phyloP scores from a whole-genome alignment of 2,329 filamentous ascomycete genomes.

The Pseudogymnoascus sp. region DNA sequence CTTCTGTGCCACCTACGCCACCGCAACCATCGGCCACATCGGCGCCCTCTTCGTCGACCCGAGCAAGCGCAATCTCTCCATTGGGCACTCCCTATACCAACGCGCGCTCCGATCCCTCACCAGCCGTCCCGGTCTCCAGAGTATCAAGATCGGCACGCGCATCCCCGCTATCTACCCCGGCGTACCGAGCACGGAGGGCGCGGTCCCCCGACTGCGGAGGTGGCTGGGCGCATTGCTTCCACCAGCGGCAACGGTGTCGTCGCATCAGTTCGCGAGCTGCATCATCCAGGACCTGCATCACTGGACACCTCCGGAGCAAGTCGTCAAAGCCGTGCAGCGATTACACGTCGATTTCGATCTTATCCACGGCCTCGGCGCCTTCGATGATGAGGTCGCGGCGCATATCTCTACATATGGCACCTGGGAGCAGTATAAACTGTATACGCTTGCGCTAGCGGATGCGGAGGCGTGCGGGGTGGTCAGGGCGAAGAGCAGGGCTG shows the following conservation, averaged over 20 bases:
- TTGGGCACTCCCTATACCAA: constrained; percentile 83
- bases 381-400: constrained; percentile 49
- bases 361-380: constrained; percentile 44
- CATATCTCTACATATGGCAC: constrained; percentile 58
- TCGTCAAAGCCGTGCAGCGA: constrained; percentile 48
- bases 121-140: constrained; percentile 60
- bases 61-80: constrained; percentile 74
- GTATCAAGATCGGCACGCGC: constrained; percentile 72
- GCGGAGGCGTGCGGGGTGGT: constrained; percentile 57
- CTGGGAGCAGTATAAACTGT: constrained; percentile 59
- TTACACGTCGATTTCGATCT: constrained; percentile 51
- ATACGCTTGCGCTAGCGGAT: constrained; percentile 55
- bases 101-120: constrained; percentile 74
- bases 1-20: constrained; percentile 83
- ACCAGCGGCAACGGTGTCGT: constrained; percentile 56
- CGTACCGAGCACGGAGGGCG: constrained; percentile 58
- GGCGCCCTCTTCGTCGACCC: constrained; percentile 89
- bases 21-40: constrained; percentile 55
- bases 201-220: constrained; percentile 37
- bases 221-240: constrained; percentile 56
- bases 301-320: constrained; percentile 56
- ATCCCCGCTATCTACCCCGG: constrained; percentile 83
- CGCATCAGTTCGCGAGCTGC: constrained; percentile 56
- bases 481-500: constrained; percentile 54
- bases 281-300: constrained; percentile 51